Base-by-base conservation (phyloP, 306 rosid genomes). In the Trifolium subterraneum region DNA sequence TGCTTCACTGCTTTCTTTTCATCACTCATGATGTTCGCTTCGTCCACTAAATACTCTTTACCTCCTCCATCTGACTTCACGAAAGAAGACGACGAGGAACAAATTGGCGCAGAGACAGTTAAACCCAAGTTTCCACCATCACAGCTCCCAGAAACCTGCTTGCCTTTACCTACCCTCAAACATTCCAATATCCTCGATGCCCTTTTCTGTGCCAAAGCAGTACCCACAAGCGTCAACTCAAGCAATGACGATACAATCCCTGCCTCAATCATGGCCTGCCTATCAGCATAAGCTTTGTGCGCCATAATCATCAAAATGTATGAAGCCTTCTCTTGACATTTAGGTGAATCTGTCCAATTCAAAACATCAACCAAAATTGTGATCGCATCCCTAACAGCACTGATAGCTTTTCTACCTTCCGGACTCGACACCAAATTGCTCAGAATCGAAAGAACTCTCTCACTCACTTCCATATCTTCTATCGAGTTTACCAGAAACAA, bases 291-390 rank as follows among this genome's bases (percentile, higher is more conserved):
- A n/a, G 90, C 67, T 79, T 88, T 95, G 80, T 95, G 98, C 1
- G 99, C 98, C 98, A 95, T 88, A 10, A 92, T 75, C 99, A 95
- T 95, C 82, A 95, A 83, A 76, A 95, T 85, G 85, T 95, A 95
- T 1, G 96, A 87, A 0, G 90, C 88, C 64, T 88, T 95, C 85
- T 95, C 99, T 85, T 95, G 99, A 79, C 99, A 92, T 20, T 78
- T 87, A 0, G 98, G 90, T 0, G 97, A 95, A 79, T 95, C 99
- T 1, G 79, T 88, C 99, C 99, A 95, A 62, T 79, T 85, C 85
- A 95, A 82, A 1, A 82, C 90, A 84, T 95, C 99, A 18, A 90
- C 82, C 74, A 95, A 71, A 47, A 82, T 44, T 8, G 87, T 59
- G 45, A 95, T 80, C 1, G 89, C 82, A 67, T 88, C 96, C 0